phyloP scores from a whole-genome alignment of 2,329 filamentous ascomycete species.

The Ceratocystis colombiana region DNA sequence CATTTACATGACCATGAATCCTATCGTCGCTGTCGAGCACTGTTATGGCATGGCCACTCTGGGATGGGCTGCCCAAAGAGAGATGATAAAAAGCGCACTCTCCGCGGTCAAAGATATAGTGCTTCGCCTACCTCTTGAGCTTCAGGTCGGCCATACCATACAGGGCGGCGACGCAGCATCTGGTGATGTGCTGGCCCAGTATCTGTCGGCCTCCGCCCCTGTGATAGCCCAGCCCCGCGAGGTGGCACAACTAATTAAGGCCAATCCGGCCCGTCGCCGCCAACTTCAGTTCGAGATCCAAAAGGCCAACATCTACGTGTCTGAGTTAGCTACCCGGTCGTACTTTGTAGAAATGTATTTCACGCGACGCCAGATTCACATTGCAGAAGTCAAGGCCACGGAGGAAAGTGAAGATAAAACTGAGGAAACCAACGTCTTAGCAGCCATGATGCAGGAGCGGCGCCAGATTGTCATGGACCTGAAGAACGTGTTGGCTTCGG shows the following conservation, averaged over 20 bases:
- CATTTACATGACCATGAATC: conserved; percentile 71
- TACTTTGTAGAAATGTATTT: conserved; percentile 83
- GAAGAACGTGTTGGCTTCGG: conserved; percentile 61
- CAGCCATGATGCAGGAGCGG: conserved; percentile 62
- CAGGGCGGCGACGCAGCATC: conserved; percentile 29
- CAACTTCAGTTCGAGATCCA: conserved; percentile 76
- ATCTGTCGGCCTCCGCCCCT: conserved; percentile 35
- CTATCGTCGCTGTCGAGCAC: conserved; percentile 67
- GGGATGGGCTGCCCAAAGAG: conserved; percentile 67
- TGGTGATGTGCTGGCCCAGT: conserved; percentile 28
- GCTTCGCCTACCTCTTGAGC: conserved; percentile 56
- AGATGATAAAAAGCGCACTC: conserved; percentile 60
- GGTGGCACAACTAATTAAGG: conserved; percentile 41
- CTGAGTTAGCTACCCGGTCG: conserved; percentile 68
- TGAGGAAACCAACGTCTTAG: conserved; percentile 43
- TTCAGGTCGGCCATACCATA: conserved; percentile 44
- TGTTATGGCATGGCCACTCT: conserved; percentile 70
- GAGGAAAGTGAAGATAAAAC: conserved; percentile 35
- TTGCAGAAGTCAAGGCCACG: conserved; percentile 32
- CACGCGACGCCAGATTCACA: conserved; percentile 58
- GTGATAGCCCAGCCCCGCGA: conserved; percentile 39
- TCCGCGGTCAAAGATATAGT: conserved; percentile 59
- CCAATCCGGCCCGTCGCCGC: conserved; percentile 42
- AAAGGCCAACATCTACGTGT: conserved; percentile 81
- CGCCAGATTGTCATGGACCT: conserved; percentile 75